These are phyloP conservation scores for Eimeria sp. DNA, from an alignment of 169 alveolate genomes.

Conservation along the genomic window DNA sequence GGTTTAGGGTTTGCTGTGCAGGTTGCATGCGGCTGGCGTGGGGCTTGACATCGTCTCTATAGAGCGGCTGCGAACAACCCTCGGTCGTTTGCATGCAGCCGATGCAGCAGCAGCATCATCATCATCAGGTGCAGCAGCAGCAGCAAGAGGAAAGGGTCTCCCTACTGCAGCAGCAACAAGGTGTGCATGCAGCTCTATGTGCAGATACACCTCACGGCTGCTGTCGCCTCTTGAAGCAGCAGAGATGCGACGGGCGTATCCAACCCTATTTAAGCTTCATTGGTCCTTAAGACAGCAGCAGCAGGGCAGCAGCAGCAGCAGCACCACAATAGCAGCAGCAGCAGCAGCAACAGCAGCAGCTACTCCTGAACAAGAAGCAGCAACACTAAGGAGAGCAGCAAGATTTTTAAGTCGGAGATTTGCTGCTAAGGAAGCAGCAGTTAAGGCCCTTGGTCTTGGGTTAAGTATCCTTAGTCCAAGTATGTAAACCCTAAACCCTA, in stretches of 20 bases:
- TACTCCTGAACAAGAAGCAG: background rate
- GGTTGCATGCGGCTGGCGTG: slow-evolving; percentile 12
- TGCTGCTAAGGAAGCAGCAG: slow-evolving; percentile 25
- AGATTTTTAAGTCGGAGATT: background rate
- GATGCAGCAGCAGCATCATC: background rate
- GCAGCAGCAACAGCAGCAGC: slow-evolving; percentile 11
- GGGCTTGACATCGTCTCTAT: background rate
- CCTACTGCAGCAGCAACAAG: background rate
- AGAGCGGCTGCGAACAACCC: background rate
- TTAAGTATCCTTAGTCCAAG: background rate
- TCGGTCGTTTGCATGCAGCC: background rate
- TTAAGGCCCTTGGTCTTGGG: background rate
- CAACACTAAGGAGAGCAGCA: background rate
- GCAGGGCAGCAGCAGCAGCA: background rate
- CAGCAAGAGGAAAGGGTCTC: background rate
- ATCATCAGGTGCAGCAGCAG: background rate
- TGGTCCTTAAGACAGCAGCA: background rate
- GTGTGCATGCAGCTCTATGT: slow-evolving; percentile 1
- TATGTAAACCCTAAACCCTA: background rate
- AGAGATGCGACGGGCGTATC: background rate
- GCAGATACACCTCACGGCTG: background rate
- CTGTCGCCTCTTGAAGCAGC: slow-evolving; percentile 4
- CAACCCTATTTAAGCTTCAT: background rate
- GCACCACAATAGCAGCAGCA: background rate
- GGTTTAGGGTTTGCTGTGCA: background rate